These are phyloP conservation scores for Aspergillus heteromorphus DNA, from an alignment of 495 filamentous ascomycete genomes.

Conservation along the genomic window DNA sequence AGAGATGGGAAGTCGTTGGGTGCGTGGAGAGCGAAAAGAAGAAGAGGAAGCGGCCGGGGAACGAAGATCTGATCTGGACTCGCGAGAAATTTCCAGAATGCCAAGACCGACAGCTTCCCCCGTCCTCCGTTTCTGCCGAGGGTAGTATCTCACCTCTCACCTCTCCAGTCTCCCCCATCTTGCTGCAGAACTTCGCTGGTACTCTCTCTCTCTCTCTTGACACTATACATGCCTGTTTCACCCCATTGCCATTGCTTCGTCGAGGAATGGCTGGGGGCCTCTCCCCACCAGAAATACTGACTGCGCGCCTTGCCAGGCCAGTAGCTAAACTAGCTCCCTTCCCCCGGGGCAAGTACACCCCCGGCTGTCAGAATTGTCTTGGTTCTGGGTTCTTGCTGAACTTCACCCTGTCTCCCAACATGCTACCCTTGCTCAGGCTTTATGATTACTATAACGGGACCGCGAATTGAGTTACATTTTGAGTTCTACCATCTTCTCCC, in stretches of 20 bases:
- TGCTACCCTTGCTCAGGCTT: slow-evolving; percentile 8
- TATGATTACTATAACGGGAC: slow-evolving; percentile 13
- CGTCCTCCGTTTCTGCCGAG: slow-evolving; percentile 28
- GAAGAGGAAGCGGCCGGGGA: slow-evolving; percentile 22
- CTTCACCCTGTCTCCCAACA: slow-evolving; percentile 1
- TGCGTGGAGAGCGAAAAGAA: slow-evolving; percentile 25
- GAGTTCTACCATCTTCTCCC: slow-evolving; percentile 39
- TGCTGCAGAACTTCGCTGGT: slow-evolving; percentile 8
- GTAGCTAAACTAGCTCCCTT: slow-evolving; percentile 1
- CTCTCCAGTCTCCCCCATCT: no score
- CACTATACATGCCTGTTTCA: no score
- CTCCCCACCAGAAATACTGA: neutral
- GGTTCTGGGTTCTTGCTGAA: neutral
- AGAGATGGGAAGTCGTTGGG: slow-evolving; percentile 18
- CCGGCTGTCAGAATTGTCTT: neutral
- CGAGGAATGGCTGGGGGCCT: no score
- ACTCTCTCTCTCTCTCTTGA: slow-evolving; percentile 2
- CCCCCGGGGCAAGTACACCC: neutral
- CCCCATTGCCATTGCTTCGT: no score
- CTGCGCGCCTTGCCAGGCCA: neutral
- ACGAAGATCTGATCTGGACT: slow-evolving; percentile 39
- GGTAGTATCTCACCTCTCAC: no score
- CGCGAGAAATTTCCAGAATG: slow-evolving; percentile 53
- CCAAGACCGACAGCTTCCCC: slow-evolving; percentile 38
- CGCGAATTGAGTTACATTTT: neutral